phyloP scores from a whole-genome alignment of 1,284 basidiomycete genomes.

The Ganoderma multipileum region DNA sequence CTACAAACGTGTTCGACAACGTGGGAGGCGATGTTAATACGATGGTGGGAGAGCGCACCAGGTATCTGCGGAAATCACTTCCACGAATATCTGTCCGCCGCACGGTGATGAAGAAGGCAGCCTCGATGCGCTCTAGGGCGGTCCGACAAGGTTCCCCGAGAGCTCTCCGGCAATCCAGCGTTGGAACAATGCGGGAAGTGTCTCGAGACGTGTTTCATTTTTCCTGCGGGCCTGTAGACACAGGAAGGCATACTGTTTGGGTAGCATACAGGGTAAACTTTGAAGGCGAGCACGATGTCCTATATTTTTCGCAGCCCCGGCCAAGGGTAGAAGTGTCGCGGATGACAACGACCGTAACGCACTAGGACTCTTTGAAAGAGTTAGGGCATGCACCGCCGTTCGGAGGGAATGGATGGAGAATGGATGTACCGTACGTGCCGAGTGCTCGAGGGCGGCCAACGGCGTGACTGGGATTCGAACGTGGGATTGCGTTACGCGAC shows the following conservation, averaged over 20 bases:
- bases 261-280: not conserved
- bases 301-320: too few species aligned
- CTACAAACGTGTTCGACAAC: not conserved
- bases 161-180: not conserved
- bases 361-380: too few species aligned
- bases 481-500: constrained; percentile 2
- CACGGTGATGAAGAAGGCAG: constrained; percentile 2
- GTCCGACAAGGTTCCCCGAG: not conserved
- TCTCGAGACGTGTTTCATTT: not conserved
- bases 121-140: constrained; percentile 6
- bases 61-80: not conserved
- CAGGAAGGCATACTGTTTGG: not conserved
- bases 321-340: too few species aligned
- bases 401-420: too few species aligned
- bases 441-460: too few species aligned
- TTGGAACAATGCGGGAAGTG: not conserved
- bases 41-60: not conserved
- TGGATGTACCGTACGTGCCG: too few species aligned
- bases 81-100: not conserved
- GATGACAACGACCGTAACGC: too few species aligned
- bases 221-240: not conserved
- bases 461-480: constrained; percentile 8
- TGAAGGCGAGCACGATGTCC: not conserved
- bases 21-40: not conserved
- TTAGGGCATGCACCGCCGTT: too few species aligned